Evolutionary conservation across 2,329 filamentous ascomycete genomes (phyloP).

Genomic region (Fusarium pseudocircinatum): DNA sequence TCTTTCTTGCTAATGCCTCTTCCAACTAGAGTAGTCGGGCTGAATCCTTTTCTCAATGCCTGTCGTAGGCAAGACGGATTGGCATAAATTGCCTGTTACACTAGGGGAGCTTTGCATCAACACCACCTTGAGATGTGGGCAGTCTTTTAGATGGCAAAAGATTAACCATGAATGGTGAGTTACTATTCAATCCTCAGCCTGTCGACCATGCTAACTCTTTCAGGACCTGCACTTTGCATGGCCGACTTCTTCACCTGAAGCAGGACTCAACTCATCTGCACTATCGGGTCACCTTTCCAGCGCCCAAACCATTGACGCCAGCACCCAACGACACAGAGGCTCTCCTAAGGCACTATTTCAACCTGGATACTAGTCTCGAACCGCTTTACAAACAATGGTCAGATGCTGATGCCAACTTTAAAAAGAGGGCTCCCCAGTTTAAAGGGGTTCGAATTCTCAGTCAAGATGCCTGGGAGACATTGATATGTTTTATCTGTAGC

Average conservation of each 20-base stretch:
- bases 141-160: conserved; percentile 96
- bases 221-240: conserved; percentile 84
- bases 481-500: conserved; percentile 96
- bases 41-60: conserved; percentile 44
- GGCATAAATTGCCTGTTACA: conserved; percentile 86
- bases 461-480: conserved; percentile 95
- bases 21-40: background rate
- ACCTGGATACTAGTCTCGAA: conserved; percentile 79
- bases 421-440: conserved; percentile 85
- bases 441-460: conserved; percentile 90
- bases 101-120: conserved; percentile 91
- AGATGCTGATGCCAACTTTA: conserved; percentile 84
- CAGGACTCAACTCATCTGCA: conserved; percentile 83
- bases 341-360: conserved; percentile 86
- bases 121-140: conserved; percentile 92
- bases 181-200: background rate
- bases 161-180: conserved; percentile 82
- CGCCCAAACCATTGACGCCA: conserved; percentile 18
- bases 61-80: conserved; percentile 70
- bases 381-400: conserved; percentile 90
- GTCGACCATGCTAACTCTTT: conserved; percentile 5
- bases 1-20: background rate
- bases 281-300: conserved; percentile 76
- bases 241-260: conserved; percentile 83
- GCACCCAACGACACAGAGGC: conserved; percentile 73